phyloP scores from a whole-genome alignment of 768 basidiomycete species.

The Boletus pseudo-olivaceus region DNA sequence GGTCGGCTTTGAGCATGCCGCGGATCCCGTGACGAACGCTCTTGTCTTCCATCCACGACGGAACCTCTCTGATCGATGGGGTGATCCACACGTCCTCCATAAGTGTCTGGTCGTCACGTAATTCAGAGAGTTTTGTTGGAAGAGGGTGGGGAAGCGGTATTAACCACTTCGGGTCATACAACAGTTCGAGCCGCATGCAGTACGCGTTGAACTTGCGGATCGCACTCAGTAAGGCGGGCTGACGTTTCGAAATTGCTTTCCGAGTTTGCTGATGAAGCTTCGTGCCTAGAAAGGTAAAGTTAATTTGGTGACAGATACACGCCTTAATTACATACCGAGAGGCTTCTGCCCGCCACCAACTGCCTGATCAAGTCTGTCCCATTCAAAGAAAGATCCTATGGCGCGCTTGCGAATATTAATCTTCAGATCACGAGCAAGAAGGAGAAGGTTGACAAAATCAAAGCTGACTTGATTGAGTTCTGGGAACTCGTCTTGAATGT shows the following conservation, averaged over 20 bases:
- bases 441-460: neutral
- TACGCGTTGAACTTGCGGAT: neutral
- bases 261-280: too few species aligned
- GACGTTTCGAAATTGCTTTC: too few species aligned
- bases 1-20: neutral
- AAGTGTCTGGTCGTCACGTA: neutral
- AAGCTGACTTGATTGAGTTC: neutral
- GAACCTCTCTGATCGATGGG: fast-evolving
- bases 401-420: neutral
- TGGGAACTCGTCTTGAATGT: neutral
- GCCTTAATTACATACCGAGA: neutral
- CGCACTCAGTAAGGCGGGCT: neutral
- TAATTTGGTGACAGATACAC: neutral
- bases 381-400: neutral
- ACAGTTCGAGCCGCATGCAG: neutral
- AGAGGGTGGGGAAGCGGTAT: neutral
- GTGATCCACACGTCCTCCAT: neutral
- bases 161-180: neutral
- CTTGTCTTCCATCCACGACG: neutral
- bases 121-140: neutral
- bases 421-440: neutral
- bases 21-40: neutral
- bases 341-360: neutral
- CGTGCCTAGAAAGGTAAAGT: neutral
- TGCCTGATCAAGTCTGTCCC: slow-evolving; percentile 1